Percentiles rank a stretch among this genome's conserved stretches.
Conservation (phyloP, 2,329 filamentous ascomycete genomes). For the Incumbomyces delicatus region DNA sequence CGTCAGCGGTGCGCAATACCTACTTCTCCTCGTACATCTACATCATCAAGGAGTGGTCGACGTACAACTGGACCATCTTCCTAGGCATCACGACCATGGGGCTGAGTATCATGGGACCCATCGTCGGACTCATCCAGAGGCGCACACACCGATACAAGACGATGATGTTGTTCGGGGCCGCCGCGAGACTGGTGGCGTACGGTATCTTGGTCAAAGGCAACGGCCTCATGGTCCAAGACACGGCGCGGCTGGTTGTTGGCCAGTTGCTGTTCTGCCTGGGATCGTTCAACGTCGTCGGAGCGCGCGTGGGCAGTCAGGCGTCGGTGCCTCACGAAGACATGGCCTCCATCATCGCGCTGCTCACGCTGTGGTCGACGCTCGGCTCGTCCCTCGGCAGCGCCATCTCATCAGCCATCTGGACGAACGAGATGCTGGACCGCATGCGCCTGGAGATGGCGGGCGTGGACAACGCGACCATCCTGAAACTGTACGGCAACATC, state of each 20-base stretch:
- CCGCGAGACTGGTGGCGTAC: slow-evolving; percentile 29
- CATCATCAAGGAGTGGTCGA: slow-evolving; percentile 30
- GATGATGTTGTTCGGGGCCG: slow-evolving; percentile 31
- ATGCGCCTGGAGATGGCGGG: slow-evolving; percentile 2
- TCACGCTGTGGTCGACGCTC: slow-evolving; percentile 50
- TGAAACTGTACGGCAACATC: slow-evolving; percentile 29
- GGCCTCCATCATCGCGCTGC: slow-evolving; percentile 49
- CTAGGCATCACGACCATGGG: slow-evolving; percentile 32
- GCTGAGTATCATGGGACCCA: slow-evolving; percentile 29
- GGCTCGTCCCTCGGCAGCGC: slow-evolving; percentile 52
- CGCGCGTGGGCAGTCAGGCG: slow-evolving; percentile 52
- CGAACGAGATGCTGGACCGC: slow-evolving; percentile 24
- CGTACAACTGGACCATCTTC: slow-evolving; percentile 35
- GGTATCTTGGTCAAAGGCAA: slow-evolving; percentile 18
- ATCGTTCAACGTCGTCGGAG: slow-evolving; percentile 40
- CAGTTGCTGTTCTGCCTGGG: slow-evolving; percentile 27
- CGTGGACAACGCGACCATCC: not conserved
- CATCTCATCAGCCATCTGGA: slow-evolving; percentile 56
- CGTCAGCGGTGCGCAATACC: slow-evolving; percentile 21
- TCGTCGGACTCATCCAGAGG: slow-evolving; percentile 26
- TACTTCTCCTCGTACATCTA: slow-evolving; percentile 26
- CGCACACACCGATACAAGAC: slow-evolving; percentile 34
- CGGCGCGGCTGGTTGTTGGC: slow-evolving; percentile 11
- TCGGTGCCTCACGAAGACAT: slow-evolving; percentile 51
- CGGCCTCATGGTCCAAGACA: no score